phyloP scores from a whole-genome alignment of 2,329 filamentous ascomycete genomes.

The Myriosclerotinia duriaeana region DNA sequence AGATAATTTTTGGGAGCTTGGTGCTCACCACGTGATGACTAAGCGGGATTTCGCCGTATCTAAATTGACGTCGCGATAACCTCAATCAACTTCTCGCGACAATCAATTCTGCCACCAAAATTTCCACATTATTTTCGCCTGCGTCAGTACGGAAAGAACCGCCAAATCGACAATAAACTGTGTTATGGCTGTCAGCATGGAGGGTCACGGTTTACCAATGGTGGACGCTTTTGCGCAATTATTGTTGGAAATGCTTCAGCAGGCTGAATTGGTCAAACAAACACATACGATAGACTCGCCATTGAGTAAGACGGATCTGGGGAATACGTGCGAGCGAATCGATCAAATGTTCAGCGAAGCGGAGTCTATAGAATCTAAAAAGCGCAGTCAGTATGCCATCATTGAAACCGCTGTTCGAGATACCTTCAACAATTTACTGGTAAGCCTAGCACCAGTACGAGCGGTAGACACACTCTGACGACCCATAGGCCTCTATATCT shows the following conservation, averaged over 20 bases:
- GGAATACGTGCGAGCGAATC: conserved; percentile 50
- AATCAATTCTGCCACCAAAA: conserved; percentile 11
- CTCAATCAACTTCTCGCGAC: conserved; percentile 10
- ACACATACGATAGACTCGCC: conserved; percentile 67
- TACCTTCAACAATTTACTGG: conserved; percentile 76
- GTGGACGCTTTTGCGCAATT: conserved; percentile 55
- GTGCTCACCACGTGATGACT: conserved; percentile 8
- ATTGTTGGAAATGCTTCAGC: conserved; percentile 57
- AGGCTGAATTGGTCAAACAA: conserved; percentile 59
- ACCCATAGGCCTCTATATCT: conserved; percentile 63
- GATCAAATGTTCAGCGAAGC: conserved; percentile 44
- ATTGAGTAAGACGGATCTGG: conserved; percentile 67
- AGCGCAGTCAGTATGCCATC: conserved; percentile 58
- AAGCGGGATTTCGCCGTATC: conserved; percentile 9
- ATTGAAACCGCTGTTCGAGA: conserved; percentile 83
- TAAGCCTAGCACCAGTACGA: conserved; percentile 48
- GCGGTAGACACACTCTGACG: conserved; percentile 40
- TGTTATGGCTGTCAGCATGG: conserved; percentile 44
- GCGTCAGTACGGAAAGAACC: background rate
- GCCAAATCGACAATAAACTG: background rate
- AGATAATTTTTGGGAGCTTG: conserved; percentile 21
- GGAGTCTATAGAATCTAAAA: conserved; percentile 37
- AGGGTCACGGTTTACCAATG: conserved; percentile 52
- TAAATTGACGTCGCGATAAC: conserved; percentile 11
- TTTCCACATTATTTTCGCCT: background rate